A percentile compares a stretch with the other conserved stretches of the same genome.
phyloP scores from a whole-genome alignment of 2,329 filamentous ascomycete species.

The Aspergillus quadrilineatus region DNA sequence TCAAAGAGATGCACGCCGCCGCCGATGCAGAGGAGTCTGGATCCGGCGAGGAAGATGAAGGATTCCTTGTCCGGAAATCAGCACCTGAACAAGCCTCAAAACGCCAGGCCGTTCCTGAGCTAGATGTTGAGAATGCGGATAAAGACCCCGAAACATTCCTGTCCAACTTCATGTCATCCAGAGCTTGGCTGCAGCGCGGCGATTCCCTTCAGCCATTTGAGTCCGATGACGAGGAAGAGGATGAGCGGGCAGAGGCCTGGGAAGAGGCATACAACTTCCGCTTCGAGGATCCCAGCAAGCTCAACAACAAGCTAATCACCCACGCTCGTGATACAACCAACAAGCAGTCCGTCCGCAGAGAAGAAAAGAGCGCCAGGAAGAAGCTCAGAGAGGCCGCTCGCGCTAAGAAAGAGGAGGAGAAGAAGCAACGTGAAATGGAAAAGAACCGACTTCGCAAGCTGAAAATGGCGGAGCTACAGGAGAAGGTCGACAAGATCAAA shows the following conservation, averaged over 20 bases:
- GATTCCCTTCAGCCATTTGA: slow-evolving; percentile 77
- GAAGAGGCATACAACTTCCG: slow-evolving; percentile 94
- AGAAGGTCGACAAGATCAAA: slow-evolving; percentile 83
- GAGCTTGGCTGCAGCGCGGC: slow-evolving; percentile 78
- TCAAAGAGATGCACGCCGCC: slow-evolving; percentile 75
- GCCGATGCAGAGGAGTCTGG: slow-evolving; percentile 40
- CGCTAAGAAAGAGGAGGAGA: slow-evolving; percentile 74
- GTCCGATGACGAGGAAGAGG: slow-evolving; percentile 81
- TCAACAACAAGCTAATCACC: slow-evolving; percentile 82
- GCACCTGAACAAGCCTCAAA: slow-evolving; percentile 37
- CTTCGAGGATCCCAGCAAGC: slow-evolving; percentile 86
- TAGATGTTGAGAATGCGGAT: slow-evolving; percentile 73
- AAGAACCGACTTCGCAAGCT: slow-evolving; percentile 80
- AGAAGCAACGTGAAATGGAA: slow-evolving; percentile 72
- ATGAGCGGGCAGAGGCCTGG: slow-evolving; percentile 76
- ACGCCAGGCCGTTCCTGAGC: slow-evolving; percentile 51
- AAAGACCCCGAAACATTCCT: slow-evolving; percentile 88
- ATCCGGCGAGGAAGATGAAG: slow-evolving; percentile 60
- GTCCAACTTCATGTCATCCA: slow-evolving; percentile 91
- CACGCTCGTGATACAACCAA: slow-evolving; percentile 85
- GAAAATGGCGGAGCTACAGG: slow-evolving; percentile 86
- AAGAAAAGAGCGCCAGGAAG: slow-evolving; percentile 74
- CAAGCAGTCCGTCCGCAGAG: slow-evolving; percentile 79
- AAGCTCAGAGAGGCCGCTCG: slow-evolving; percentile 76
- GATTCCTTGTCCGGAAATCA: slow-evolving; percentile 73